Evolutionary conservation across 768 basidiomycete genomes (phyloP).

Genomic region (Trametes gibbosa): DNA sequence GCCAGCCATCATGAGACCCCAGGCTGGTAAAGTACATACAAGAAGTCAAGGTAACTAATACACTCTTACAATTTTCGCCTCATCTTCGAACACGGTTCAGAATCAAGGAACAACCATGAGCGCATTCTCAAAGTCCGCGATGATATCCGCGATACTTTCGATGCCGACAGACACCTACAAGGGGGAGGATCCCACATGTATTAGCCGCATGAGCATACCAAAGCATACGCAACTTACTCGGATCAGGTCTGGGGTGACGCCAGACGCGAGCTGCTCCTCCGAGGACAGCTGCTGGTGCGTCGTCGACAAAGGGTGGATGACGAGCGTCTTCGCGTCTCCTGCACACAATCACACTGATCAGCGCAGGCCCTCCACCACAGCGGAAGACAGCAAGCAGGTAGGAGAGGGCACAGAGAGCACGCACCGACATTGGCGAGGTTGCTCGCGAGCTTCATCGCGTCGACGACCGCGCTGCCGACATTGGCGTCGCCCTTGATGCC

Average conservation of each 20-base stretch:
- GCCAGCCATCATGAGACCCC: too few species aligned
- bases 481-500: slow-evolving; percentile 51
- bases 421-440: slow-evolving; percentile 73
- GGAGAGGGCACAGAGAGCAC: slow-evolving; percentile 23
- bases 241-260: slow-evolving; percentile 75
- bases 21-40: too few species aligned
- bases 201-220: neutral
- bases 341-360: slow-evolving; percentile 11
- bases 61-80: too few species aligned
- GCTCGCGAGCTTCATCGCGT: slow-evolving; percentile 70
- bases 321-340: slow-evolving; percentile 75
- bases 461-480: slow-evolving; percentile 60
- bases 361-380: neutral
- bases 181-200: neutral
- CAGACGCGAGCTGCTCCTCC: slow-evolving; percentile 63
- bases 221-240: slow-evolving; percentile 45
- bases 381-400: too few species aligned
- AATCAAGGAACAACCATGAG: slow-evolving; percentile 31
- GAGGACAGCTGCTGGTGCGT: slow-evolving; percentile 69
- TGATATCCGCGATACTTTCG: slow-evolving; percentile 42
- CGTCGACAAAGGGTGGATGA: slow-evolving; percentile 76
- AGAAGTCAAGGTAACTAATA: too few species aligned
- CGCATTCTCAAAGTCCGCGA: slow-evolving; percentile 41
- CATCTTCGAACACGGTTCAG: too few species aligned
- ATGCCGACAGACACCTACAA: slow-evolving; percentile 41